Evolutionary conservation across 2,329 filamentous ascomycete species (phyloP).

Genomic region (Alternaria hordeiaustralica): DNA sequence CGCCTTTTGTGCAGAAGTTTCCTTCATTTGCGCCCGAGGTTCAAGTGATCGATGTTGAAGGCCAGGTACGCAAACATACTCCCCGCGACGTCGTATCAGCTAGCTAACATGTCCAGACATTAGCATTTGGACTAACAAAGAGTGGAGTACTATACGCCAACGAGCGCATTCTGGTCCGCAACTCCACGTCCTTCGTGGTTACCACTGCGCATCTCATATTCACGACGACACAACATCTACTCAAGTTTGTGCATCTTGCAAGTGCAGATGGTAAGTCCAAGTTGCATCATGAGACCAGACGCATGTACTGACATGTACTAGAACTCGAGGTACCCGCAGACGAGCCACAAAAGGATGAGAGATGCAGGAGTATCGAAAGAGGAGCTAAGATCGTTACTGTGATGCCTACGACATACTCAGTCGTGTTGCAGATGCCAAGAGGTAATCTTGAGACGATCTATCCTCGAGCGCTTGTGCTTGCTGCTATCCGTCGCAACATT

Average conservation of each 20-base stretch:
- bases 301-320: constrained; percentile 46
- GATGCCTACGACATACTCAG: constrained; percentile 83
- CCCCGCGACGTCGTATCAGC: constrained; percentile 4
- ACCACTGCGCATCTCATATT: constrained; percentile 85
- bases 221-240: constrained; percentile 87
- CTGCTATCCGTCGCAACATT: constrained; percentile 83
- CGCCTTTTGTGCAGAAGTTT: constrained; percentile 27
- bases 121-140: constrained; percentile 71
- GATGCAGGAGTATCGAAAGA: constrained; percentile 89
- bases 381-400: constrained; percentile 86
- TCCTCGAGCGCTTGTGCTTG: constrained; percentile 88
- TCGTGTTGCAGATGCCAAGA: constrained; percentile 92
- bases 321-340: constrained; percentile 84
- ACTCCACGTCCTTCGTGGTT: constrained; percentile 88
- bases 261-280: constrained; percentile 63
- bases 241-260: constrained; percentile 91
- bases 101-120: constrained; percentile 42
- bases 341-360: constrained; percentile 88
- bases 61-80: constrained; percentile 25
- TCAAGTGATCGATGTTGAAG: constrained; percentile 28
- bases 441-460: constrained; percentile 96
- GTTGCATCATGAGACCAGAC: too few species aligned
- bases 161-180: constrained; percentile 74
- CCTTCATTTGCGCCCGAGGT: constrained; percentile 38
- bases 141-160: constrained; percentile 82